Evolutionary conservation across 1,284 basidiomycete genomes (phyloP).

Genomic region (Tilletia caries): DNA sequence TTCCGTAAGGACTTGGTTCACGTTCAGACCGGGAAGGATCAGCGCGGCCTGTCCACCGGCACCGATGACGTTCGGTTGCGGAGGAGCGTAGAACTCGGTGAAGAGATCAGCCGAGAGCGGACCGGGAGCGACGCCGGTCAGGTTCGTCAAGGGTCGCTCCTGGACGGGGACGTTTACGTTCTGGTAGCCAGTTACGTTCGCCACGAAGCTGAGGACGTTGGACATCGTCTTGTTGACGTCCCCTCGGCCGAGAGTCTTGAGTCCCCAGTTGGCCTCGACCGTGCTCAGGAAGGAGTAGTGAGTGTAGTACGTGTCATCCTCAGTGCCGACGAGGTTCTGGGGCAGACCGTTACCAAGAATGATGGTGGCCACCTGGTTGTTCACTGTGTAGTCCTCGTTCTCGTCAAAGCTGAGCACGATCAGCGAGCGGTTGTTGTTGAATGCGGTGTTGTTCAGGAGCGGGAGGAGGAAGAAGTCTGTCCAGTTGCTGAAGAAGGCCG

Average conservation of each 20-base stretch:
- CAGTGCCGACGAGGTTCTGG: constrained; percentile 25
- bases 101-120: constrained; percentile 34
- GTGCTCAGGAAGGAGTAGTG: constrained; percentile 67
- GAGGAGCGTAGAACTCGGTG: constrained; percentile 50
- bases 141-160: constrained; percentile 47
- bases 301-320: constrained; percentile 54
- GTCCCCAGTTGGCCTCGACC: constrained; percentile 64
- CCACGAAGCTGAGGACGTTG: constrained; percentile 61
- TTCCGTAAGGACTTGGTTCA: background rate
- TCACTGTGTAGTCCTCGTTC: constrained; percentile 58
- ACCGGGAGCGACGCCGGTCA: constrained; percentile 52
- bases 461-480: constrained; percentile 62
- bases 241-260: constrained; percentile 35
- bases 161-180: constrained; percentile 29
- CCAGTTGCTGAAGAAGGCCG: constrained; percentile 60
- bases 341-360: constrained; percentile 35
- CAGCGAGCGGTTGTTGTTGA: constrained; percentile 61
- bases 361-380: constrained; percentile 47
- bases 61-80: constrained; percentile 23
- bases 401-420: constrained; percentile 64
- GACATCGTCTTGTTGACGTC: constrained; percentile 52
- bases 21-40: constrained; percentile 1
- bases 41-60: background rate
- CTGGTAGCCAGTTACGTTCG: constrained; percentile 53
- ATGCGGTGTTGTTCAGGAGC: constrained; percentile 58